Conservation (phyloP, 2,329 filamentous ascomycete genomes). For the Delphinella strobiligena region DNA sequence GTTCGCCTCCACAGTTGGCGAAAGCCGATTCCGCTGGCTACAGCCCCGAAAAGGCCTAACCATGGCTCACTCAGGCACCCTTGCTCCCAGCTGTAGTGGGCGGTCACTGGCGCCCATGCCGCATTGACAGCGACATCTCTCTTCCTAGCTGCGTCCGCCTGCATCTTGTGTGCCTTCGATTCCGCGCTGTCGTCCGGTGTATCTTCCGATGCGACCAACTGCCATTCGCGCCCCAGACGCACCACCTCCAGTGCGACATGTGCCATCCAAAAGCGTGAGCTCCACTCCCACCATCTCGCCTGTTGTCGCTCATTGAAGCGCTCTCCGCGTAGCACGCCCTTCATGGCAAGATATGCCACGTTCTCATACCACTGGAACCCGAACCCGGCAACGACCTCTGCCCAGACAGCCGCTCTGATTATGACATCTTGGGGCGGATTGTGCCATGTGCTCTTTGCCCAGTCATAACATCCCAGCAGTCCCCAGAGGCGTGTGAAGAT, state of each 20-base stretch:
- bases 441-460: constrained; percentile 37
- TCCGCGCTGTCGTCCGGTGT: constrained; percentile 22
- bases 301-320: constrained; percentile 30
- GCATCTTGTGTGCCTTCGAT: constrained; percentile 30
- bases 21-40: constrained; percentile 9
- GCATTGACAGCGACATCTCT: constrained; percentile 10
- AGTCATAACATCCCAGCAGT: constrained; percentile 60
- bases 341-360: constrained; percentile 60
- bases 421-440: constrained; percentile 29
- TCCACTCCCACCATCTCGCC: constrained; percentile 55
- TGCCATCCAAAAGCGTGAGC: constrained; percentile 66
- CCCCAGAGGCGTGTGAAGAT: constrained; percentile 69
- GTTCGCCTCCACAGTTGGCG: constrained; percentile 9
- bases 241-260: constrained; percentile 68
- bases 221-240: constrained; percentile 39
- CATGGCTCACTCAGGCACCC: constrained; percentile 9
- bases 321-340: constrained; percentile 49
- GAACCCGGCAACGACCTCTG: constrained; percentile 56
- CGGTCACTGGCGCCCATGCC: constrained; percentile 9
- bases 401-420: constrained; percentile 45
- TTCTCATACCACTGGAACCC: constrained; percentile 76
- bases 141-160: constrained; percentile 10
- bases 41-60: constrained; percentile 8
- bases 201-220: constrained; percentile 24
- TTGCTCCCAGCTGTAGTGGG: constrained; percentile 10